Conservation (phyloP, 75 land plant species). For the Gnetum montanum region DNA sequence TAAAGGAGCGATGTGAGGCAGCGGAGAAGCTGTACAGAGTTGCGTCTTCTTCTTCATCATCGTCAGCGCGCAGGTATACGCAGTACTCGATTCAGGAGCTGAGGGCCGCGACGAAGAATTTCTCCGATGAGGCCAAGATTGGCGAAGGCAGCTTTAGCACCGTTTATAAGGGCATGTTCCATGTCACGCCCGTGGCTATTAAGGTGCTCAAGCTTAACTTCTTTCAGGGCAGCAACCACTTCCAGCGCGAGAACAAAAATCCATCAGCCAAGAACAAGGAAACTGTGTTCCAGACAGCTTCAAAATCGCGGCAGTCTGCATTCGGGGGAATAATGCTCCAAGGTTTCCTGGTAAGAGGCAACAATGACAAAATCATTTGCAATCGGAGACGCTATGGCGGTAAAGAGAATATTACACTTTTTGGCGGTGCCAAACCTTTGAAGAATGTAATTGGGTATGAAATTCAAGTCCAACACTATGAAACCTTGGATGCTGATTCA, state of each 20-base stretch:
- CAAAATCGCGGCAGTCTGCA: too few species aligned
- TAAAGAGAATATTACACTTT: too few species aligned
- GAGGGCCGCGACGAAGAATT: neutral
- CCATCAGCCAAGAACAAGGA: too few species aligned
- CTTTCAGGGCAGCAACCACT: neutral
- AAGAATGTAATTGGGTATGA: too few species aligned
- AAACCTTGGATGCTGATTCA: too few species aligned
- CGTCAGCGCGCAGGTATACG: neutral
- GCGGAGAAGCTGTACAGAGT: neutral
- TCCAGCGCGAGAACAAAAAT: slow-evolving; percentile 3
- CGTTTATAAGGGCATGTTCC: neutral
- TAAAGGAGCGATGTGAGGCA: neutral
- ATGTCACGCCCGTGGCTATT: neutral
- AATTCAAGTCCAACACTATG: too few species aligned
- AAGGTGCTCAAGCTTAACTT: neutral
- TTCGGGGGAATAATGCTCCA: too few species aligned
- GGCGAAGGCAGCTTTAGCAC: neutral
- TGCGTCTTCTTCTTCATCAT: neutral
- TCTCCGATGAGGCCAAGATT: neutral
- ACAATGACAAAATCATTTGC: too few species aligned
- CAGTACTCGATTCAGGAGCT: neutral
- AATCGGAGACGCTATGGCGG: too few species aligned
- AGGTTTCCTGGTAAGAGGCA: too few species aligned
- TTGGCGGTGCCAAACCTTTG: too few species aligned
- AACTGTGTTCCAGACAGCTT: too few species aligned